Base-by-base conservation (phyloP, 139 green algal species). In the Closterium sp. region DNA sequence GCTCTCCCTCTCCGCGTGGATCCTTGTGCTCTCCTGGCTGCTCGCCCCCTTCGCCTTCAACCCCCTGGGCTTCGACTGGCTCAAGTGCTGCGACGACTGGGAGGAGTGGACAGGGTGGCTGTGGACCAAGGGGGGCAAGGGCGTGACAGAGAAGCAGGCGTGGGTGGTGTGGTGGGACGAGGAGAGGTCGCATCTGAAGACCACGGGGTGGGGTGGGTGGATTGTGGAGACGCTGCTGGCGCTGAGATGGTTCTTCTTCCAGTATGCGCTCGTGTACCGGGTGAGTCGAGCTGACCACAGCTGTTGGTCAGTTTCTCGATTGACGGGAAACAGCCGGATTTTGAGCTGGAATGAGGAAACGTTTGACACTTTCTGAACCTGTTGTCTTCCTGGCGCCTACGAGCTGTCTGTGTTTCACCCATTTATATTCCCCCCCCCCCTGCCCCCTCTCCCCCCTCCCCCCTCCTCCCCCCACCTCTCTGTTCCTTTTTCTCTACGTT, bases 1-100 rank as follows among this genome's bases (percentile, higher is more conserved):
- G 33, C 90, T 93, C 34, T 87, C 90, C 33, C 87, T 93, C 76
- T 84, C 90, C 33, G 19, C 43, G 16, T 93, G 85, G 85, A 87
- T 93, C 86, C 89, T 92, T 33, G 89, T 84, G 38, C 33, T 90
- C 30, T 33, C 89, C 69, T 94, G 92, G 92, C 85, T 94, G 28
- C 33, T 94, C 28, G 92, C n/a, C 0, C 92, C 92, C 55, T 94
- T 94, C 89, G n/a, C 93, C 19, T 93, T 94, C 84, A 94, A 94
- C 66, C 92, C 92, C 21, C 91, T 91, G 31, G 92, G 92, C 1
- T 93, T 94, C 34, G 92, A 94, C 64, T 94, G 92, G 92, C 89
- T 92, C 28, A 94, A 94, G 89, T 92, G 30, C 32, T n/a, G 91
- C 12, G 88, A 94, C 9, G 91, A 94, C 81, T 94, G 34, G 33